phyloP scores from a whole-genome alignment of 345 rosid species.

The Salix viminalis region DNA sequence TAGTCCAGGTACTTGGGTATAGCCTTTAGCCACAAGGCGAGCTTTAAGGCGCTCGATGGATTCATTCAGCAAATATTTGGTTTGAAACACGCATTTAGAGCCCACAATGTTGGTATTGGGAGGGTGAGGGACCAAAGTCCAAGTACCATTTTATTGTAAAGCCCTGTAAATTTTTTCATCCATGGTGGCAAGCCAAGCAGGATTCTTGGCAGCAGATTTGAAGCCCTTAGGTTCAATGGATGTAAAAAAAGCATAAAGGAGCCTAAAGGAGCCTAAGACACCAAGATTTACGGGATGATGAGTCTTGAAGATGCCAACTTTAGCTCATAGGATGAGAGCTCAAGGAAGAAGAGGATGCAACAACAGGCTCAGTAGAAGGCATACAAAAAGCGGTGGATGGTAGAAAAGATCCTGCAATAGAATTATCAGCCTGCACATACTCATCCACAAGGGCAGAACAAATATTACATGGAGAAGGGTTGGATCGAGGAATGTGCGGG shows the following conservation, averaged over 20 bases:
- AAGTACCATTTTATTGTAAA: constrained; percentile 1
- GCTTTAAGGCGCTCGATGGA: not conserved
- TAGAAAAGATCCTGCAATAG: not conserved
- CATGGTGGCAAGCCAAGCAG: not conserved
- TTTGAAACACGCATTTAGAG: constrained; percentile 12
- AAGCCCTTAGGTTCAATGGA: constrained; percentile 5
- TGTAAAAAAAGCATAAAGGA: not conserved
- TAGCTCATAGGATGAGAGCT: constrained; percentile 2
- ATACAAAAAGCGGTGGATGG: no score
- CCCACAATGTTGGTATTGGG: not conserved
- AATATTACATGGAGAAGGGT: not conserved
- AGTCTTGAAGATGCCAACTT: constrained; percentile 11
- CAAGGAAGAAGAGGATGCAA: not conserved
- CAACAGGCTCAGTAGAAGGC: no score
- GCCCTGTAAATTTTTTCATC: constrained; percentile 11
- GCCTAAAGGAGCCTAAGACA: not conserved
- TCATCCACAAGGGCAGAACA: constrained; percentile 7
- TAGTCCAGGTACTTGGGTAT: constrained; percentile 8
- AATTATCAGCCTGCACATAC: constrained; percentile 1
- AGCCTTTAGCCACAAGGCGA: not conserved
- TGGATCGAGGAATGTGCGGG: not conserved
- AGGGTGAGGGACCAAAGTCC: constrained; percentile 1
- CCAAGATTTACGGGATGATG: not conserved
- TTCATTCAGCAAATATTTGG: not conserved
- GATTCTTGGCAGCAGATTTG: constrained; percentile 4